Base-by-base conservation (phyloP, 805 yeast species). In the Tanozyma kutaoensis region DNA sequence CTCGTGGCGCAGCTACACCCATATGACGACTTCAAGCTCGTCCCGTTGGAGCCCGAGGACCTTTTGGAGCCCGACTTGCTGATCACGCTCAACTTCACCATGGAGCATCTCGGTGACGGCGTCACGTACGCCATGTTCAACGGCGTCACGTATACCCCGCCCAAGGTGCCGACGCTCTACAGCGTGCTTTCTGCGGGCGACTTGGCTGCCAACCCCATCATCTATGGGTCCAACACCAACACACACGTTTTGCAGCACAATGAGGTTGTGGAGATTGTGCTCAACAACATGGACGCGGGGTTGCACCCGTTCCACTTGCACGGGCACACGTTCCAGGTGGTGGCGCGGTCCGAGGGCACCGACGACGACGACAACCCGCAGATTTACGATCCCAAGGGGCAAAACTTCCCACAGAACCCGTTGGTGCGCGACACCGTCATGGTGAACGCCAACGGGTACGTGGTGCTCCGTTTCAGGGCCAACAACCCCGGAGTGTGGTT, bases 401-500 rank as follows among this genome's bases (percentile, higher is more conserved):
- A 5, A 5, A 37, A 58, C 50, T 63, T 57, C 42, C 81, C 81
- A 7, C 69, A 66, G 22, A 50, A 55, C 29, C 93, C 85, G 22
- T 46, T 70, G 44, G 46, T 60, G 26, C 65, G 95, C 50, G 95
- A 85, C 45, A 77, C 88, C 0, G 72, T 72, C 13, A 58, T 66
- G 37, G 71, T 82, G 12, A 68, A 72, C 27, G 70, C 77, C 19
- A 72, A 75, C 39, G 81, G 86, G 2, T 68, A 72, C 46, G 49
- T 74, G 27, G 85, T 76, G 12, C 44, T 73, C 18, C 60, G 95
- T 38, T 82, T 82, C 50, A 66, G 58, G 40, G 84, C 95, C 9
- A 72, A 78, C 42, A 85, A 86, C 43, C 95, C 95, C 3, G 96
- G 96, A 31, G 75, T 84, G 15, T 86, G 95, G 95, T 70, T 78